Conservation (phyloP, 176 grass and related monocot species). For the Oryza glumipatula region DNA sequence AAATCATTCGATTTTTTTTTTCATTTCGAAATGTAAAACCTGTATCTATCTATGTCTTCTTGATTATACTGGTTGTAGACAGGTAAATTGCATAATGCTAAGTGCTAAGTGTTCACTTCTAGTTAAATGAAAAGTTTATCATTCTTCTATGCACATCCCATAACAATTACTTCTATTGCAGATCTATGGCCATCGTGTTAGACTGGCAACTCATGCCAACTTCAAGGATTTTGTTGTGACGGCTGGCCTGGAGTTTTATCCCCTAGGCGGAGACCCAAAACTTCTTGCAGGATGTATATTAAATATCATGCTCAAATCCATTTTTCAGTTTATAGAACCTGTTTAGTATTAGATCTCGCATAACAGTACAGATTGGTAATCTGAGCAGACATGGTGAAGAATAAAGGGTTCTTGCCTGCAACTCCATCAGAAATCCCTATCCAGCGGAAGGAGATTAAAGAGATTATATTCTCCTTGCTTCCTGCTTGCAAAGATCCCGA, state of each 20-base stretch:
- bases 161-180: conserved; percentile 36
- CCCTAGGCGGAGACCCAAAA: conserved; percentile 87
- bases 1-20: too few species aligned
- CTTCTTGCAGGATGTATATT: conserved; percentile 88
- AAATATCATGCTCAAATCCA: not conserved
- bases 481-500: conserved; percentile 70
- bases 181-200: conserved; percentile 86
- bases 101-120: not conserved
- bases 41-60: not conserved
- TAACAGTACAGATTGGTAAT: conserved; percentile 50
- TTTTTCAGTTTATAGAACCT: conserved; percentile 17
- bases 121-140: not conserved
- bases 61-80: not conserved
- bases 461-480: conserved; percentile 79
- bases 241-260: conserved; percentile 80
- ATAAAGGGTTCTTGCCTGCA: conserved; percentile 85
- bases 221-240: conserved; percentile 88
- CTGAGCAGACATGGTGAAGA: conserved; percentile 85
- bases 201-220: conserved; percentile 80
- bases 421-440: conserved; percentile 74
- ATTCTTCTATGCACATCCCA: not conserved
- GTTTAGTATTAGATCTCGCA: conserved; percentile 33
- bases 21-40: not conserved
- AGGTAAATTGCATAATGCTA: not conserved
- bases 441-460: conserved; percentile 81